Base-by-base conservation (phyloP, 768 basidiomycete genomes). In the Grammothele lineata region DNA sequence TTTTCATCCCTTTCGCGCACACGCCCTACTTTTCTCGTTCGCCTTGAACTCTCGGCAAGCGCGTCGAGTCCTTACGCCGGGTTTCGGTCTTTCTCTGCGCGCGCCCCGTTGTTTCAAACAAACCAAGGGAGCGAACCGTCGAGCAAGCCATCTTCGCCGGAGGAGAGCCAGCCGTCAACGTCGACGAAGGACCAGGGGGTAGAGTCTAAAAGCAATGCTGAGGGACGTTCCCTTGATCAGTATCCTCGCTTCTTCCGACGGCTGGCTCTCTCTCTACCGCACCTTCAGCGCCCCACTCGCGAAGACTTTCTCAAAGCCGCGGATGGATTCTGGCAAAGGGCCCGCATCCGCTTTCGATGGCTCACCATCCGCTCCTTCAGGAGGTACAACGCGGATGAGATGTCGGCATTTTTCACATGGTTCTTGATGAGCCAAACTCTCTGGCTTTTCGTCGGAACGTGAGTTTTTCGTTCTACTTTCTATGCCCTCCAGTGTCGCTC, bases 391-490 rank as follows among this genome's bases (percentile, higher is more conserved):
- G 86, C 90, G 41, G 96, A 99, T 64, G 96, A 99, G 63, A 88
- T 95, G 45, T 94, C 92, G 34, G 95, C 94, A 1, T 97, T 99
- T 67, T 68, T 95, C 26, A 93, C 90, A 43, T 94, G 92, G 89
- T 92, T 96, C 55, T 70, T 99, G 41, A 84, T 97, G 74, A 94
- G 94, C 60, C 93, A 97, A 59, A 90, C 92, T 2, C 67, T 95
- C 3, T 98, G 96, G 95, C 87, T 99, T 51, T 68, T 98, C 41
- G 75, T 99, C 40, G 93, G 93, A 67, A 98, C 92, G 85, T 91
- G 61, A 67, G 88, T n/a, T n/a, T n/a, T n/a, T n/a, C n/a, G n/a
- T n/a, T n/a, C n/a, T n/a, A n/a, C n/a, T n/a, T n/a, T n/a, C n/a
- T n/a, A n/a, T n/a, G n/a, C n/a, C n/a, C n/a, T n/a, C n/a, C n/a